A percentile compares a stretch with the other conserved stretches of the same genome.
These are phyloP conservation scores for Simplicillium sp. DNA, from an alignment of 2,329 filamentous ascomycete genomes.

Conservation along the genomic window DNA sequence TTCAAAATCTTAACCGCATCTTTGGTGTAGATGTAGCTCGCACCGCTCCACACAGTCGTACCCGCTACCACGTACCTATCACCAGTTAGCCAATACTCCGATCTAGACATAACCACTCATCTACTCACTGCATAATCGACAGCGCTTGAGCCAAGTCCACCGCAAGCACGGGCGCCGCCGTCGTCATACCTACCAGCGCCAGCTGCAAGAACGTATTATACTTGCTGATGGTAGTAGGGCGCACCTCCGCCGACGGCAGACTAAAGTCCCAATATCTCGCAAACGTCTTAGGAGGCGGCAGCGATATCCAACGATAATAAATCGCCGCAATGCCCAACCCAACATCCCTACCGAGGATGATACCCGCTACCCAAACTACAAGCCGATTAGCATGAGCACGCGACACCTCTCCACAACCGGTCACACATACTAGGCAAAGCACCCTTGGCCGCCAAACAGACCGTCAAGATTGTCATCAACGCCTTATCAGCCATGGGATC, in stretches of 20 bases:
- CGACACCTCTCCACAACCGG: slow-evolving; percentile 20
- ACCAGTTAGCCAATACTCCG: slow-evolving; percentile 2
- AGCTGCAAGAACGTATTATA: slow-evolving; percentile 92
- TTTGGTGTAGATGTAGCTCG: slow-evolving; percentile 85
- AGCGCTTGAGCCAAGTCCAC: slow-evolving; percentile 44
- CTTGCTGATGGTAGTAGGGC: slow-evolving; percentile 76
- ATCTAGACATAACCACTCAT: slow-evolving; percentile 1
- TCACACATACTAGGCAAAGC: slow-evolving; percentile 56
- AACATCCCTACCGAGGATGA: slow-evolving; percentile 84
- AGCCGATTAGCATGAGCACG: background rate
- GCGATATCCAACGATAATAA: slow-evolving; percentile 91
- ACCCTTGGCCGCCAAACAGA: slow-evolving; percentile 75
- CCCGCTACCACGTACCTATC: slow-evolving; percentile 70
- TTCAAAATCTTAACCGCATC: slow-evolving; percentile 81
- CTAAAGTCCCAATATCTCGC: slow-evolving; percentile 95
- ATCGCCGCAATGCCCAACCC: slow-evolving; percentile 77
- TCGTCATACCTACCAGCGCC: slow-evolving; percentile 74
- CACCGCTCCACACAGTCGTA: slow-evolving; percentile 88
- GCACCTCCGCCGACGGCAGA: slow-evolving; percentile 76
- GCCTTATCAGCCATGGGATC: slow-evolving; percentile 96
- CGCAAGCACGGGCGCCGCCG: slow-evolving; percentile 68
- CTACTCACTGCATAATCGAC: slow-evolving; percentile 53
- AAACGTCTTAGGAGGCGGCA: slow-evolving; percentile 90
- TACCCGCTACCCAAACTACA: slow-evolving; percentile 75
- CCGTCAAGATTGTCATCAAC: slow-evolving; percentile 87